Evolutionary conservation across 345 rosid species (phyloP), one percentile per base, ranked within the genome.

Genomic region (Eutrema japonicum): DNA sequence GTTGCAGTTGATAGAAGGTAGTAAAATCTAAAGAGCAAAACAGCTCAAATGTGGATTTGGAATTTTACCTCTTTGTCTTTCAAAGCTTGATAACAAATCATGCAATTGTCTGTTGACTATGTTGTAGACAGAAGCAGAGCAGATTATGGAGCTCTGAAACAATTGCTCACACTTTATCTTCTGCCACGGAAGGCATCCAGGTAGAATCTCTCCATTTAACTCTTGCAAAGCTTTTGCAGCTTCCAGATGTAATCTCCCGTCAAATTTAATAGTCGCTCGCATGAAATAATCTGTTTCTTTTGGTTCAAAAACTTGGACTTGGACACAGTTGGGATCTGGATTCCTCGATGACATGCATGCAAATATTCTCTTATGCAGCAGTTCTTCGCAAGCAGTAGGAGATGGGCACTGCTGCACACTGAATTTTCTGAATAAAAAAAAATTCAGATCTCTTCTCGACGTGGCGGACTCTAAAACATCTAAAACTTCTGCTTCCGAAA

Each of bases 171-270:
- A 91, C 65, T 73, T 79, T 56, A 93, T 82, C 81, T 85, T 91
- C 78, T 93, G 98, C 98, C 98, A 91, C 4, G 91, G 73, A 45
- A 79, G 75, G 72, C 82, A 84, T 50, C 91, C 92, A 77, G 88
- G 84, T 69, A 89, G 72, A 18, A 82, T 89, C 71, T 83, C 83
- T 53, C 96, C 93, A 62, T 87, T 84, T 49, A 93, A 75, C 73
- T 88, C 93, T 78, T 93, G 85, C 87, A 91, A 75, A 68, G 98
- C 98, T 83, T 82, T 88, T 45, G 98, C 96, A 35, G 96, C 98
- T 86, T 94, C 97, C 85, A 94, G 78, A 83, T 91, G 97, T 49
- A 86, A 79, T 73, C 88, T 85, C 61, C 96, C 91, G 75, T 89
- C 97, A 47, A 94, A 94, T 56, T 73, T 87, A 68, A 94, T 83